Conservation (phyloP, 371 early-diverging fungal genomes). For the Chytridiales sp. region DNA sequence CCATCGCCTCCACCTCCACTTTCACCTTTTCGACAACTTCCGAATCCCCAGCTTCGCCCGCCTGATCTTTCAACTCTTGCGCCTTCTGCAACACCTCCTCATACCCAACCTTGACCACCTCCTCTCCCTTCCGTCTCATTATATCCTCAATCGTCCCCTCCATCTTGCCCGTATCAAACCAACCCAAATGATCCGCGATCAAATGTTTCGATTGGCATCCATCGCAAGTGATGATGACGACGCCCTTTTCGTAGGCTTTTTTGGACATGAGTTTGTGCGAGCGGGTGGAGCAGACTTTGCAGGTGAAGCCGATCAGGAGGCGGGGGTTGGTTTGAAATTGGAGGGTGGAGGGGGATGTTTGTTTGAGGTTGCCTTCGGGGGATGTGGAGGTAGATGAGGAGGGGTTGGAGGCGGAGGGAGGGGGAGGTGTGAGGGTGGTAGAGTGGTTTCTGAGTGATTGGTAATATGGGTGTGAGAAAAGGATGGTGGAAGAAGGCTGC, state of each 20-base stretch:
- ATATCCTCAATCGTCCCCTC: slow-evolving; percentile 46
- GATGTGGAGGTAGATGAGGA: too few relatives aligned
- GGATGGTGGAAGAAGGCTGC: too few relatives aligned
- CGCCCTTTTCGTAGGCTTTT: slow-evolving; percentile 83
- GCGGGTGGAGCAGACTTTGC: slow-evolving; percentile 85
- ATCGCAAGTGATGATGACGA: slow-evolving; percentile 91
- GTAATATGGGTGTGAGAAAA: too few relatives aligned
- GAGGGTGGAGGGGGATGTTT: too few relatives aligned
- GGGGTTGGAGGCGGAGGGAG: too few relatives aligned
- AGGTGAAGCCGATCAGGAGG: slow-evolving; percentile 88
- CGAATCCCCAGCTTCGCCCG: not conserved
- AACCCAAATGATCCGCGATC: slow-evolving; percentile 95
- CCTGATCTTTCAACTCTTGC: not conserved
- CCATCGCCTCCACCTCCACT: slow-evolving; percentile 28
- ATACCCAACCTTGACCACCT: slow-evolving; percentile 1
- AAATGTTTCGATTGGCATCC: slow-evolving; percentile 88
- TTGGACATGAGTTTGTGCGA: slow-evolving; percentile 89
- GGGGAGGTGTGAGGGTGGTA: too few relatives aligned
- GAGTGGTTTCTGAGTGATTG: too few relatives aligned
- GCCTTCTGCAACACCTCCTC: slow-evolving; percentile 9
- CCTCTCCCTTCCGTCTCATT: slow-evolving; percentile 15
- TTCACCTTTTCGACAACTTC: slow-evolving; percentile 5
- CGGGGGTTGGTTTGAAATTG: too few relatives aligned
- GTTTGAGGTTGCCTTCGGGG: too few relatives aligned
- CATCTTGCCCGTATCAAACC: slow-evolving; percentile 59